Evolutionary conservation across 495 filamentous ascomycete species (phyloP).

Genomic region (Articulospora tetracladia): DNA sequence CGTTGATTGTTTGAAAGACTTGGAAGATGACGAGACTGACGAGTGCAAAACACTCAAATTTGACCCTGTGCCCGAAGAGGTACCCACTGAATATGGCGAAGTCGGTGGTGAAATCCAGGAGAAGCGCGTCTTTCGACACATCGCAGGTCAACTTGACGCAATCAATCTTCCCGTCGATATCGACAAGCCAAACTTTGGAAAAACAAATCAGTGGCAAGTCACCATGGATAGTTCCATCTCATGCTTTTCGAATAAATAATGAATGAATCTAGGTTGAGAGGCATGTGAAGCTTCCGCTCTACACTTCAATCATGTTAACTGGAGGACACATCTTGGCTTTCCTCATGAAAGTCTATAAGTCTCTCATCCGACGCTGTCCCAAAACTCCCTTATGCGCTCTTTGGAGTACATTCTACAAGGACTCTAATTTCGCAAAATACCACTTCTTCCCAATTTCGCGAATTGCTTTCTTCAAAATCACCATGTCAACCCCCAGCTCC

Average conservation of each 20-base stretch:
- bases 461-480: conserved; percentile 5
- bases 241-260: too few relatives aligned
- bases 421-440: conserved; percentile 13
- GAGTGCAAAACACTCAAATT: neutral
- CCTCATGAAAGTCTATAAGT: too few relatives aligned
- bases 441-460: conserved; percentile 4
- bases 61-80: neutral
- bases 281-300: too few relatives aligned
- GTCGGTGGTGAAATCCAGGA: neutral
- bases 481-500: conserved; percentile 4
- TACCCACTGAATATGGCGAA: neutral
- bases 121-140: neutral
- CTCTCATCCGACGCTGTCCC: too few relatives aligned
- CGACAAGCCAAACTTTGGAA: neutral
- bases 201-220: too few relatives aligned
- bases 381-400: too few relatives aligned
- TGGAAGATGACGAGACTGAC: too few relatives aligned
- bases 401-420: neutral
- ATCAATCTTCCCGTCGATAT: neutral
- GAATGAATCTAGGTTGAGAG: too few relatives aligned
- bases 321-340: too few relatives aligned
- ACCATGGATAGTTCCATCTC: too few relatives aligned
- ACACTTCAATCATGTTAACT: too few relatives aligned
- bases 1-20: neutral
- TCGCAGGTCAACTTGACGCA: neutral